Evolutionary conservation across 192 early-diverging fungal genomes (phyloP), one percentile per base, ranked within the genome.

Genomic region (Coemansia sp.): DNA sequence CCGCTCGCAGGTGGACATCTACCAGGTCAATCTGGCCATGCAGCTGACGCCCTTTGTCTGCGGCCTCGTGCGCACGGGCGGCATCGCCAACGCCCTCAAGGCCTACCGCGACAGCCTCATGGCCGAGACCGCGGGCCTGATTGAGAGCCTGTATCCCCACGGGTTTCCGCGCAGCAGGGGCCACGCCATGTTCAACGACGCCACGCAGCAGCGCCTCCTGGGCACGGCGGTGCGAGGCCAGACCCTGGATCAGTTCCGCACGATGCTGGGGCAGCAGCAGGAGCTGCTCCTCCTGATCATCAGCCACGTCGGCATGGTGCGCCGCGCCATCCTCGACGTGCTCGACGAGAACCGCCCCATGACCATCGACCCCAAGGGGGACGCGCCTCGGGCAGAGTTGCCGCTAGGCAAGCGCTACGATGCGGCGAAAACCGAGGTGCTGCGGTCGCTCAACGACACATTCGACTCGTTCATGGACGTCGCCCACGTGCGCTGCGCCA

Each of bases 221-320:
- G 85, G 86, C 62, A 59, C 78, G 17, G 87, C 86, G 1, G 79
- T 95, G 6, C 88, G 91, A 0, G 89, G 79, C 16, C 94, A 97
- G 93, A 89, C 91, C 2, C 92, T 96, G 71, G 89, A 93, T 48
- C 83, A 91, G 21, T 99, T 95, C 69, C 90, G 90, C 63, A 85
- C 90, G 27, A 85, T 93, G 75, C 71, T 97, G 3, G 67, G 91
- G 7, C 87, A 86, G 48, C 88, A 97, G 60, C 94, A 93, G 65
- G 84, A 89, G 5, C 83, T 90, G 16, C 74, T 96, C 31, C 73
- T 97, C 0, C 86, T 90, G 29, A 84, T 89, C 3, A 86, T 96
- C 46, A 87, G 92, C 63, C 84, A 93, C 34, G 79, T 89, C 21
- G 77, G 87, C 27, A 82, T 91, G 24, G 90, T 92, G 29, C 90